phyloP scores from a whole-genome alignment of 148 eudicot genomes.

The Fagopyrum tataricum region DNA sequence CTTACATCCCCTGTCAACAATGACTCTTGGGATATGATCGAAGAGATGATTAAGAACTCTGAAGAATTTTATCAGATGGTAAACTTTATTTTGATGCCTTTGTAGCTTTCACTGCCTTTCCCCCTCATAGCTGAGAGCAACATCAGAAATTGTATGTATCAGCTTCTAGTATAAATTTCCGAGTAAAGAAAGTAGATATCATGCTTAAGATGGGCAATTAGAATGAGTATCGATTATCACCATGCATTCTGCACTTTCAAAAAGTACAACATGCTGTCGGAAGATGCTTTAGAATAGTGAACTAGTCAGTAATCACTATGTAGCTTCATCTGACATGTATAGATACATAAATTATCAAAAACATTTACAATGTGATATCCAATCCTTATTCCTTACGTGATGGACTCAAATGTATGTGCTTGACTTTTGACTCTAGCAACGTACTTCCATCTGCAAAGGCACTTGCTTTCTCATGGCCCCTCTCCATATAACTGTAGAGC shows the following conservation, averaged over 20 bases:
- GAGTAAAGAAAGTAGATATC: not conserved
- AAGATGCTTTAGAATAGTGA: no score
- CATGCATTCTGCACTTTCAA: not conserved
- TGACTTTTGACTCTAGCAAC: not conserved
- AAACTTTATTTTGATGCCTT: conserved; percentile 9
- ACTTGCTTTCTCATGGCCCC: not conserved
- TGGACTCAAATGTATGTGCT: not conserved
- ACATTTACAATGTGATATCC: not conserved
- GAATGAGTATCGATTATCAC: not conserved
- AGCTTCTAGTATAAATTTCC: not conserved
- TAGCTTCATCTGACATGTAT: not conserved
- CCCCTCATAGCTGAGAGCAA: not conserved
- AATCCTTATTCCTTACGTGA: not conserved
- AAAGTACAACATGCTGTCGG: no score
- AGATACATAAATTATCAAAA: no score
- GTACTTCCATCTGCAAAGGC: not conserved
- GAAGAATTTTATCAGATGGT: conserved; percentile 83
- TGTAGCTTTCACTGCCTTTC: not conserved
- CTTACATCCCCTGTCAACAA: conserved; percentile 64
- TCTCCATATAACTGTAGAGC: not conserved
- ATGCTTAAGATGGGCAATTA: not conserved
- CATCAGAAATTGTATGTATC: not conserved
- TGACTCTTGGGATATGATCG: conserved; percentile 88
- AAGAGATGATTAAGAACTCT: conserved; percentile 81
- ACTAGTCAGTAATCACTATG: not conserved